Conservation (phyloP, 1,139 yeast genomes). For the Saccharomycopsis phalli region DNA sequence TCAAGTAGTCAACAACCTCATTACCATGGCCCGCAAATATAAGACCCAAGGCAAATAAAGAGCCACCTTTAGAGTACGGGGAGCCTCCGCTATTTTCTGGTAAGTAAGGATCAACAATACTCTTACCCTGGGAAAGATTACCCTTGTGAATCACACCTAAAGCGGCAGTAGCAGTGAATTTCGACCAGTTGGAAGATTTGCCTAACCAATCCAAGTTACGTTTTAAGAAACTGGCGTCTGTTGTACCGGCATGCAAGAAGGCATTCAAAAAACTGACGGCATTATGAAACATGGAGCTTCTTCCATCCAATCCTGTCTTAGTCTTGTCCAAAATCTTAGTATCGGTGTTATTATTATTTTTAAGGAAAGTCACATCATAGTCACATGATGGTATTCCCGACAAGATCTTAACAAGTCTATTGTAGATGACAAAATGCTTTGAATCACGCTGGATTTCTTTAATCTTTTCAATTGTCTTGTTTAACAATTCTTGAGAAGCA, state of each 20-base stretch:
- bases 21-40: slow-evolving; percentile 95
- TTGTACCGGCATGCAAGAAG: slow-evolving; percentile 93
- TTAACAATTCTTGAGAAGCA: slow-evolving; percentile 87
- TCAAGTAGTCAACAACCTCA: slow-evolving; percentile 74
- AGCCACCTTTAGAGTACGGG: slow-evolving; percentile 91
- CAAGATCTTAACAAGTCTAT: slow-evolving; percentile 57
- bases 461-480: slow-evolving; percentile 40
- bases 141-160: slow-evolving; percentile 97
- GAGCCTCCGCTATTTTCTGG: slow-evolving; percentile 73
- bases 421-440: slow-evolving; percentile 29
- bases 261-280: slow-evolving; percentile 96
- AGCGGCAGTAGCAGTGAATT: slow-evolving; percentile 96
- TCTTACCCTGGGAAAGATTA: slow-evolving; percentile 82
- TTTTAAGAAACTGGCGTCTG: slow-evolving; percentile 88
- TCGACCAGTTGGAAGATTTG: slow-evolving; percentile 96
- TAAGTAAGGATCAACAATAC: slow-evolving; percentile 80
- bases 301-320: slow-evolving; percentile 76
- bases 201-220: slow-evolving; percentile 93
- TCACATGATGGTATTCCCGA: slow-evolving; percentile 95
- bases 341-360: slow-evolving; percentile 84
- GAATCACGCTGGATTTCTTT: slow-evolving; percentile 37
- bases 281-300: slow-evolving; percentile 89
- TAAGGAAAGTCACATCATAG: slow-evolving; percentile 78
- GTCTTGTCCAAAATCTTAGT: slow-evolving; percentile 73
- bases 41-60: slow-evolving; percentile 86